Evolutionary conservation across 108 stramenopile genomes (phyloP).

Genomic region (Skeletonema tropicum): DNA sequence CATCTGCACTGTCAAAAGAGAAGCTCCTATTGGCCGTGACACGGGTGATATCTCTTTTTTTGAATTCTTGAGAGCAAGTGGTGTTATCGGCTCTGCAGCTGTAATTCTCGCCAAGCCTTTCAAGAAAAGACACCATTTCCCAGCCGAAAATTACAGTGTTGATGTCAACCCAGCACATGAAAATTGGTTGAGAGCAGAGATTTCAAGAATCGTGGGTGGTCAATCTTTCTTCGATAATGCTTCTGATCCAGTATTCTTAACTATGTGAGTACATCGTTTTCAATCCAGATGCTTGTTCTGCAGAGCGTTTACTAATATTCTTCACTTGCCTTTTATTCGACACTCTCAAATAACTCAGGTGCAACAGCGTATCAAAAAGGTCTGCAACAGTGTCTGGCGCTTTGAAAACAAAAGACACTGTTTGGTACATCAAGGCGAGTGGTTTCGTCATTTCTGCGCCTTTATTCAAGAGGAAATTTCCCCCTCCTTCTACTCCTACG

Average conservation of each 20-base stretch:
- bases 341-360: neutral
- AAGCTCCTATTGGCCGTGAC: conserved; percentile 32
- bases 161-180: conserved; percentile 12
- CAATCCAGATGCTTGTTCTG: neutral
- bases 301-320: neutral
- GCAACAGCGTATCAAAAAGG: neutral
- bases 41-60: conserved; percentile 18
- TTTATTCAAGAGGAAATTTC: conserved; percentile 29
- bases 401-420: neutral
- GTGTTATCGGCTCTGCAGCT: conserved; percentile 25
- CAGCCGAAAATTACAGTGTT: conserved; percentile 18
- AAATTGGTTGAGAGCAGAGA: conserved; percentile 7
- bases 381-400: neutral
- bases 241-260: conserved; percentile 13
- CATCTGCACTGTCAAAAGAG: conserved; percentile 22
- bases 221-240: conserved; percentile 1
- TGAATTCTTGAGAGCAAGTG: conserved; percentile 22
- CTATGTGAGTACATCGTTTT: neutral
- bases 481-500: neutral
- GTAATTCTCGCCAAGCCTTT: conserved; percentile 20
- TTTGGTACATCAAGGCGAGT: conserved; percentile 11
- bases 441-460: conserved; percentile 9
- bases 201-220: neutral
- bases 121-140: conserved; percentile 25
- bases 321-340: too few relatives aligned